Conservation (phyloP, 169 alveolate genomes). For the Cryptosporidium tyzzeri region DNA sequence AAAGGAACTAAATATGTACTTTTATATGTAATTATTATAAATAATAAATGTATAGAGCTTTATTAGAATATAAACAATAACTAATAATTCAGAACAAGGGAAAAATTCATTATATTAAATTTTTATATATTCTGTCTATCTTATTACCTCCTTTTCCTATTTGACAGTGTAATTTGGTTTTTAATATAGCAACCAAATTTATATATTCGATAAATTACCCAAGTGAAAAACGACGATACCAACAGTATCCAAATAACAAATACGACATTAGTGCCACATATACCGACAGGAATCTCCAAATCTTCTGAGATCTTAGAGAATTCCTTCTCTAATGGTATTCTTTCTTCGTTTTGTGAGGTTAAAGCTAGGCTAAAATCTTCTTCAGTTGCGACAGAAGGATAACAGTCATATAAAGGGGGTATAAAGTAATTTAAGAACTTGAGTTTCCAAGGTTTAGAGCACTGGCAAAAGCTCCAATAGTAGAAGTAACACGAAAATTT, state of each 20-base stretch:
- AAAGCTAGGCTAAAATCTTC: constrained; percentile 37
- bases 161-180: neutral
- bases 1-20: neutral
- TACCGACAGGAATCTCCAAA: constrained; percentile 65
- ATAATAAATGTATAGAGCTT: neutral
- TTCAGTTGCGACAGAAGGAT: constrained; percentile 49
- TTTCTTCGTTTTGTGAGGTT: neutral
- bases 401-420: constrained; percentile 71
- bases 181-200: constrained; percentile 18
- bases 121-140: neutral
- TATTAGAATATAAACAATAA: neutral
- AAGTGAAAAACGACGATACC: neutral
- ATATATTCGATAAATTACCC: constrained; percentile 13
- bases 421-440: constrained; percentile 21
- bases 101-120: neutral
- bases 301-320: constrained; percentile 19
- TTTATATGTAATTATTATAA: neutral
- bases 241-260: constrained; percentile 38
- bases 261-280: constrained; percentile 19
- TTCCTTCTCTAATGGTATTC: neutral
- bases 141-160: constrained; percentile 15
- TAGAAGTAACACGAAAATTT: constrained; percentile 63
- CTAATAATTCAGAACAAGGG: neutral
- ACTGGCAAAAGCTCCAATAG: constrained; percentile 72
- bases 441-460: constrained; percentile 63